Percentiles rank a stretch among this genome's conserved stretches.
phyloP scores from a whole-genome alignment of 345 rosid genomes.

The Ceriops tagal region DNA sequence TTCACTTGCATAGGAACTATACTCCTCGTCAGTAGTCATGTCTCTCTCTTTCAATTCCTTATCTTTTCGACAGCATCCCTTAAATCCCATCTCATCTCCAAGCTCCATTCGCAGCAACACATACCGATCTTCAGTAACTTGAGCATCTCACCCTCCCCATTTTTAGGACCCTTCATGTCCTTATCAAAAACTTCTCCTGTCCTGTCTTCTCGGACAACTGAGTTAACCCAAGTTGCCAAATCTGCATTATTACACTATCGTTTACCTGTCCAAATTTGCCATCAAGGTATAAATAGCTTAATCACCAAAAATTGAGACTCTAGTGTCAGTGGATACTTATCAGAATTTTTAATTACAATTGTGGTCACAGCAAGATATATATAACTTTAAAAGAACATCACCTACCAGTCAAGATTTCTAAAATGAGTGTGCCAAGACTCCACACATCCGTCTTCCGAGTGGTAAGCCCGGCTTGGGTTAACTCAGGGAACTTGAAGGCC shows the following conservation, averaged over 20 bases:
- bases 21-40: slow-evolving; percentile 46
- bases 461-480: slow-evolving; percentile 39
- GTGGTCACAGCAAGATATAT: too few species aligned
- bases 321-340: too few species aligned
- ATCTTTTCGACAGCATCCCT: too few species aligned
- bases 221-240: slow-evolving; percentile 72
- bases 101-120: slow-evolving; percentile 76
- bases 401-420: slow-evolving; percentile 74
- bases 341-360: too few species aligned
- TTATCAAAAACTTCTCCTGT: slow-evolving; percentile 79
- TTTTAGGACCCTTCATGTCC: slow-evolving; percentile 61
- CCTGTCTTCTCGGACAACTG: slow-evolving; percentile 75
- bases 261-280: slow-evolving; percentile 38
- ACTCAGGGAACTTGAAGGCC: slow-evolving; percentile 81
- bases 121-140: slow-evolving; percentile 79
- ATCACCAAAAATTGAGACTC: too few species aligned
- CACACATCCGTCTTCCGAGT: slow-evolving; percentile 72
- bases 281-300: too few species aligned
- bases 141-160: slow-evolving; percentile 66
- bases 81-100: slow-evolving; percentile 59
- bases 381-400: slow-evolving; percentile 1
- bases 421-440: slow-evolving; percentile 87
- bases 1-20: slow-evolving; percentile 55
- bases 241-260: slow-evolving; percentile 36
- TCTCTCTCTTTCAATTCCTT: slow-evolving; percentile 54